Conservation (phyloP, 495 filamentous ascomycete species). For the Diplogelasinospora grovesii region DNA sequence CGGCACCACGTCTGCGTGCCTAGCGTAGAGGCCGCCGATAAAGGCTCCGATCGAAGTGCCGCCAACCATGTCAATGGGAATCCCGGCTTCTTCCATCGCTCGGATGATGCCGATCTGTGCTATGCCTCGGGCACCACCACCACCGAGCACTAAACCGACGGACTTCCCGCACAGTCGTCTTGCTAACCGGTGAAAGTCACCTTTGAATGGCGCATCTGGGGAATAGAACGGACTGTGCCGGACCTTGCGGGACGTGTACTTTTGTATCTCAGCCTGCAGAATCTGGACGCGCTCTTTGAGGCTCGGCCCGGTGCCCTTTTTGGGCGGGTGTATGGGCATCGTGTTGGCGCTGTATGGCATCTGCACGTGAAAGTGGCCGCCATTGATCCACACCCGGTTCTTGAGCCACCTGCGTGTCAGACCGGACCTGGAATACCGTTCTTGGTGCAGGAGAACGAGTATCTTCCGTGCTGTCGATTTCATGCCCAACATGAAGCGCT, state of each 20-base stretch:
- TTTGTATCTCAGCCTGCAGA: constrained; percentile 93
- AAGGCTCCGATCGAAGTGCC: constrained; percentile 98
- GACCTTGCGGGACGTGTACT: constrained; percentile 84
- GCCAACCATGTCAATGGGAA: constrained; percentile 92
- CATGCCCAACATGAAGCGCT: constrained; percentile 90
- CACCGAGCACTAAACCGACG: constrained; percentile 88
- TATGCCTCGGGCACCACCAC: constrained; percentile 87
- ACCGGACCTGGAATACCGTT: constrained; percentile 79
- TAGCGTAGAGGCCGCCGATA: constrained; percentile 89
- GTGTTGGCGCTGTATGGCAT: constrained; percentile 81
- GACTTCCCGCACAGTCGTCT: constrained; percentile 89
- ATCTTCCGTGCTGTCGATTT: constrained; percentile 96
- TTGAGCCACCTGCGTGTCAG: constrained; percentile 83
- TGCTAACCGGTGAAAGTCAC: constrained; percentile 91
- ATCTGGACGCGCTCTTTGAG: constrained; percentile 92
- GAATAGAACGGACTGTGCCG: constrained; percentile 85
- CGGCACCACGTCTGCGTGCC: constrained; percentile 92
- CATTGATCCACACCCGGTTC: constrained; percentile 95
- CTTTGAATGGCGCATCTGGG: constrained; percentile 85
- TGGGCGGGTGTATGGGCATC: constrained; percentile 69
- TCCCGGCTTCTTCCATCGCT: constrained; percentile 91
- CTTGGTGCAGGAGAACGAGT: constrained; percentile 85
- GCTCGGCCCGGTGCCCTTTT: constrained; percentile 73
- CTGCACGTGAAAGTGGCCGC: constrained; percentile 96
- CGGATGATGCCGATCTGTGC: constrained; percentile 89